phyloP scores from a whole-genome alignment of 73 alveolate species.

The Uronychia binucleata region DNA sequence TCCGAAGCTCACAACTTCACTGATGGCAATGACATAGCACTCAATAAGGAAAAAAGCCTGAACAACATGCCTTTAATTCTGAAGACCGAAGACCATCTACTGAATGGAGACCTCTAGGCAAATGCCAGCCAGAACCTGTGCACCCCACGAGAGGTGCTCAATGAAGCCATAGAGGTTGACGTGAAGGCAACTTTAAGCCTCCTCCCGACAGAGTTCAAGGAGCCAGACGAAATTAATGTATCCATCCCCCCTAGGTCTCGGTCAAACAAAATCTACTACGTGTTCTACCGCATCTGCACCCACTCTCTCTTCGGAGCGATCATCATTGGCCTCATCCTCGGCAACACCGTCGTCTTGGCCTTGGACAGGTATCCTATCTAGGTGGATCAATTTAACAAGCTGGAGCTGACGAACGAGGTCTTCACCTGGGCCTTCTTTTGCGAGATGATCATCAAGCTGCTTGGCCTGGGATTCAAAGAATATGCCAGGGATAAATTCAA shows the following conservation, averaged over 20 bases:
- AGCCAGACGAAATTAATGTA: neutral
- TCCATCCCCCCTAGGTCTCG: neutral
- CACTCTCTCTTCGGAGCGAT: slow-evolving; percentile 11
- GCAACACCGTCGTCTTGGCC: slow-evolving; percentile 59
- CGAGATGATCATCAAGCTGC: slow-evolving; percentile 71
- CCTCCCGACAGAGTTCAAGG: neutral
- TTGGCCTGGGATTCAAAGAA: slow-evolving; percentile 67
- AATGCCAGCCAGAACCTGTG: neutral
- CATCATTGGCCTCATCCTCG: slow-evolving; percentile 32
- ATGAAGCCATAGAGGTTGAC: neutral
- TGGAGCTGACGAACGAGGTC: slow-evolving; percentile 25
- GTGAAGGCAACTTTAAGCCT: neutral
- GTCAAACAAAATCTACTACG: neutral
- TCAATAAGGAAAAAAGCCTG: neutral
- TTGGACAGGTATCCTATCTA: slow-evolving; percentile 58
- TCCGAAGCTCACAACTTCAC: neutral
- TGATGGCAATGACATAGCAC: neutral
- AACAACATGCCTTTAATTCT: neutral
- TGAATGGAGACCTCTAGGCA: neutral
- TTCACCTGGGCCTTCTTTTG: slow-evolving; percentile 41
- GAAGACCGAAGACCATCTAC: neutral
- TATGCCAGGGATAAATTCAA: slow-evolving; percentile 74
- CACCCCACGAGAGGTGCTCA: neutral
- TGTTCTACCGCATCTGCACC: neutral
- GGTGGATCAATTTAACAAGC: neutral